A percentile compares a stretch with the other conserved stretches of the same genome.
phyloP scores from a whole-genome alignment of 2,329 filamentous ascomycete genomes.

The Exophiala viscosa region DNA sequence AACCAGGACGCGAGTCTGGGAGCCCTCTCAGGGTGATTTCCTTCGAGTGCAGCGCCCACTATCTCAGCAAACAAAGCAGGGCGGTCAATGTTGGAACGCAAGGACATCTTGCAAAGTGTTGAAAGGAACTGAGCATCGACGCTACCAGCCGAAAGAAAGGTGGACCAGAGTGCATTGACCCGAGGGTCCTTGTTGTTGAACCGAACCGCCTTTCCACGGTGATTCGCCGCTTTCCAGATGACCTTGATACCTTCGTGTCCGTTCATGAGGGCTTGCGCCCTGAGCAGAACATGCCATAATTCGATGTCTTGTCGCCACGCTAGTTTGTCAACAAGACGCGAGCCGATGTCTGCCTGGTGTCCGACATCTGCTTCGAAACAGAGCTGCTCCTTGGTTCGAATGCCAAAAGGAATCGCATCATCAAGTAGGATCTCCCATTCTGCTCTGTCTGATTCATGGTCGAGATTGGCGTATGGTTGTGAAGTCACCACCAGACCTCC shows the following conservation, averaged over 20 bases:
- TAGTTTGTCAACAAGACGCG: constrained; percentile 38
- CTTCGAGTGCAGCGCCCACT: constrained; percentile 39
- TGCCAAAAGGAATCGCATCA: constrained; percentile 28
- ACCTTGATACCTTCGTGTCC: constrained; percentile 40
- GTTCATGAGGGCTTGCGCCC: constrained; percentile 42
- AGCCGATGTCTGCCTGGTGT: constrained; percentile 34
- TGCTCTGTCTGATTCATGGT: neutral
- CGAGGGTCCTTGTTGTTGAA: constrained; percentile 21
- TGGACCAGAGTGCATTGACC: constrained; percentile 20
- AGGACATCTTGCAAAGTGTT: constrained; percentile 13
- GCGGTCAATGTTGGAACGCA: constrained; percentile 27
- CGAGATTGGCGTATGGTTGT: neutral
- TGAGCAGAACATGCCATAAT: constrained; percentile 46
- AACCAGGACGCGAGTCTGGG: constrained; percentile 20
- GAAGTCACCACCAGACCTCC: too few species aligned
- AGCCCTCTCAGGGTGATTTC: constrained; percentile 24
- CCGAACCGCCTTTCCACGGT: constrained; percentile 21
- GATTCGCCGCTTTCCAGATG: constrained; percentile 36
- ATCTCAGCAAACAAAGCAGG: constrained; percentile 42
- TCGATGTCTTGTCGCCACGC: constrained; percentile 35
- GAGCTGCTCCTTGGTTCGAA: constrained; percentile 32
- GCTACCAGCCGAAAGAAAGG: constrained; percentile 21
- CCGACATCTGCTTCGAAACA: constrained; percentile 43
- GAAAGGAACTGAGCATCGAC: constrained; percentile 20
- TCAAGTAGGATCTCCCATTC: constrained; percentile 22